These are phyloP conservation scores for Chytriomyces sp. DNA, from an alignment of 192 early-diverging fungal species.

Conservation along the genomic window DNA sequence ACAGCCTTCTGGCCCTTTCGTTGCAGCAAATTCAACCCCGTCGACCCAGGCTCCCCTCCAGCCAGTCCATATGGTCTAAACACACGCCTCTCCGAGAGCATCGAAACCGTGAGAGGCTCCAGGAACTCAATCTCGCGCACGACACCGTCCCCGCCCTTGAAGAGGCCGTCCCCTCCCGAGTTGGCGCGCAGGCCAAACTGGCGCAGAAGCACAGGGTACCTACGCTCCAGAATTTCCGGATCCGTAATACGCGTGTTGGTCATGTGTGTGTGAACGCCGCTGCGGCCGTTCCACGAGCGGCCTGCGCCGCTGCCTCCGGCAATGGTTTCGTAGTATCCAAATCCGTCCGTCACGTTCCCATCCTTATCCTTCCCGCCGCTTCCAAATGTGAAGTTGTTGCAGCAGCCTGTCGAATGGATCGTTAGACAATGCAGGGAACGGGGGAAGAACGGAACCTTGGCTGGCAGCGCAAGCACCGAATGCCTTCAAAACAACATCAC, in stretches of 20 bases:
- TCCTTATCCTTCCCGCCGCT: conserved; percentile 65
- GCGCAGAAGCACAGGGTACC: conserved; percentile 87
- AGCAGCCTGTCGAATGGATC: conserved; percentile 60
- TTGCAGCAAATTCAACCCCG: conserved; percentile 80
- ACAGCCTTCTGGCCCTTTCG: conserved; percentile 50
- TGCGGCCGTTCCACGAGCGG: conserved; percentile 84
- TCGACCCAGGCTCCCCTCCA: conserved; percentile 73
- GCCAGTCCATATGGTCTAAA: conserved; percentile 83
- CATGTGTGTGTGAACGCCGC: conserved; percentile 77
- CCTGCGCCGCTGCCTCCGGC: conserved; percentile 81
- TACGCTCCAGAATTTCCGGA: conserved; percentile 90
- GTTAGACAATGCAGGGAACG: background rate
- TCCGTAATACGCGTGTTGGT: conserved; percentile 98
- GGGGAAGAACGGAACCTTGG: conserved; percentile 47
- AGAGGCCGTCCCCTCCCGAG: conserved; percentile 79
- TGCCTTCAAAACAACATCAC: conserved; percentile 88
- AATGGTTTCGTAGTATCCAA: conserved; percentile 98
- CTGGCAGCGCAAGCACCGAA: conserved; percentile 89
- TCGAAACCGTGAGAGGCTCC: conserved; percentile 81
- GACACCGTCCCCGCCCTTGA: conserved; percentile 85
- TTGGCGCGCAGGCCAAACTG: conserved; percentile 72
- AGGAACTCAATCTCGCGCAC: conserved; percentile 91
- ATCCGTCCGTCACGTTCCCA: conserved; percentile 65
- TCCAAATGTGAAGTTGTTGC: conserved; percentile 98
- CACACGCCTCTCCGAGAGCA: conserved; percentile 90